Conservation (phyloP, 495 filamentous ascomycete genomes). For the Endocarpon pusillum region DNA sequence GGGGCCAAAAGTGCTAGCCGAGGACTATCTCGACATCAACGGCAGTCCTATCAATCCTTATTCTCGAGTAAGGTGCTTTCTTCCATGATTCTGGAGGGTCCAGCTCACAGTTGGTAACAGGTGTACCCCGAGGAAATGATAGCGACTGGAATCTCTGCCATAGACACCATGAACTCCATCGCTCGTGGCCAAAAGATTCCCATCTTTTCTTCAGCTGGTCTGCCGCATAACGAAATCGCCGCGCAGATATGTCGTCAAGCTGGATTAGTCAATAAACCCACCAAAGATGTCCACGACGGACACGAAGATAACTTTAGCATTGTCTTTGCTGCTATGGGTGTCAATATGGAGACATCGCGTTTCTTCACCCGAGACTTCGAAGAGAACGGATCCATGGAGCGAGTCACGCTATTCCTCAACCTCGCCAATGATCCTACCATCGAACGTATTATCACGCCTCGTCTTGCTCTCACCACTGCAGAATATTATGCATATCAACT, state of each 20-base stretch:
- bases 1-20: conserved; percentile 92
- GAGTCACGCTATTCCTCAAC: conserved; percentile 93
- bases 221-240: conserved; percentile 98
- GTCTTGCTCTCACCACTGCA: conserved; percentile 93
- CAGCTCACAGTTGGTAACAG: conserved; percentile 22
- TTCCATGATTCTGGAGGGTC: background rate
- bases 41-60: conserved; percentile 98
- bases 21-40: conserved; percentile 98
- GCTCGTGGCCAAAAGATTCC: conserved; percentile 99
- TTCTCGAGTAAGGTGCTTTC: conserved; percentile 56
- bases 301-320: conserved; percentile 99
- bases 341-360: conserved; percentile 95
- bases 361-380: conserved; percentile 99
- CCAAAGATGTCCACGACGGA: conserved; percentile 88
- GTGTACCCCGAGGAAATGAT: conserved; percentile 99
- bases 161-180: conserved; percentile 99
- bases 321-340: conserved; percentile 99
- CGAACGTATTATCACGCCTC: conserved; percentile 99
- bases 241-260: conserved; percentile 96
- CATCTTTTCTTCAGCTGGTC: conserved; percentile 96
- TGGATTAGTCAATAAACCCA: conserved; percentile 71
- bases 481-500: conserved; percentile 99
- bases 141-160: conserved; percentile 96
- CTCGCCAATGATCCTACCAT: conserved; percentile 98
- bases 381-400: conserved; percentile 97